Conservation (phyloP, 83 land plant genomes). For the Larix sibirica region DNA sequence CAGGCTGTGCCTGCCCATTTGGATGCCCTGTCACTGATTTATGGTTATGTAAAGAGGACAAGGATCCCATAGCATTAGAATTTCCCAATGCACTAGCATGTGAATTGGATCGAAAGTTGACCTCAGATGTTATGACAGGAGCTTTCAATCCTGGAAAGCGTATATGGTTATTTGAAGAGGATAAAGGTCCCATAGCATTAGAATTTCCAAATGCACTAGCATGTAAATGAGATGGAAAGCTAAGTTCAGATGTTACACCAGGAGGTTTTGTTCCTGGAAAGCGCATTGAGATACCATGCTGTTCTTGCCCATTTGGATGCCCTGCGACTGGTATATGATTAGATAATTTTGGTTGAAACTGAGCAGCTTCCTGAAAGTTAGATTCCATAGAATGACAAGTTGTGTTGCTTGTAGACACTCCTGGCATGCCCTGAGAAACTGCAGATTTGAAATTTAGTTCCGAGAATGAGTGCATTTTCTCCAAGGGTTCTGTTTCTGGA, state of each 20-base stretch:
- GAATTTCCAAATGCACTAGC: background rate
- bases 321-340: background rate
- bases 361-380: background rate
- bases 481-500: slow-evolving; percentile 21
- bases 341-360: background rate
- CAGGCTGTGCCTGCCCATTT: slow-evolving; percentile 3
- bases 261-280: slow-evolving; percentile 8
- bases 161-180: background rate
- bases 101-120: slow-evolving; percentile 6
- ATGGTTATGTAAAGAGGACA: background rate
- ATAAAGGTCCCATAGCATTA: background rate
- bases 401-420: background rate
- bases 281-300: background rate
- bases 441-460: slow-evolving; percentile 5
- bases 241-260: background rate
- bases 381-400: background rate
- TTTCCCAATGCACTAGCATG: background rate
- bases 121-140: background rate
- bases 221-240: slow-evolving; percentile 6
- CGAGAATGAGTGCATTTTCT: slow-evolving; percentile 17
- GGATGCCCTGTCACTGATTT: background rate
- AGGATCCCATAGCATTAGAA: background rate
- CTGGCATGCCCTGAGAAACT: slow-evolving; percentile 11
- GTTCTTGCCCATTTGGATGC: slow-evolving; percentile 5
- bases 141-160: background rate